Percentiles rank a stretch among this genome's conserved stretches.
Evolutionary conservation across 495 filamentous ascomycete species (phyloP).

Genomic region (Polyplosphaeria fusca): DNA sequence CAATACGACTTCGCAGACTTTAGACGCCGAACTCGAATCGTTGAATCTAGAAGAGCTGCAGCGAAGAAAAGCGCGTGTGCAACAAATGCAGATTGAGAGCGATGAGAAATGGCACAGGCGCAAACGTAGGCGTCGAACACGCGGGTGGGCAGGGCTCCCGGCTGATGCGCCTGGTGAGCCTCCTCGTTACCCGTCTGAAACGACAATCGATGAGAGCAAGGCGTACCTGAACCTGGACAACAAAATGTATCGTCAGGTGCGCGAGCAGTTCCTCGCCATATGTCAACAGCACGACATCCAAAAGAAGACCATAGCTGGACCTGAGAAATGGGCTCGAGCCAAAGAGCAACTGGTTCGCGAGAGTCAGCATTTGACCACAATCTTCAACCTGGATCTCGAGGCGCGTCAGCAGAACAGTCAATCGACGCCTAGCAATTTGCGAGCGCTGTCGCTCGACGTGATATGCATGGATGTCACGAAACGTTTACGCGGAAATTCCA

Average conservation of each 20-base stretch:
- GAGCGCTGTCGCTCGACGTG: conserved; percentile 66
- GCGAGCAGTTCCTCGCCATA: conserved; percentile 66
- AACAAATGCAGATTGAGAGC: conserved; percentile 58
- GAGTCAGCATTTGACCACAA: conserved; percentile 60
- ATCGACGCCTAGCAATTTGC: conserved; percentile 47
- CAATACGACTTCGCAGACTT: too few species aligned
- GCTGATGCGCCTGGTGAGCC: conserved; percentile 67
- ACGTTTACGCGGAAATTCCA: conserved; percentile 61
- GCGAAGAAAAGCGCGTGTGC: conserved; percentile 35
- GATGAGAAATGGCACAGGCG: conserved; percentile 60
- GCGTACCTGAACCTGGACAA: conserved; percentile 63
- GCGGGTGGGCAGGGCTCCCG: conserved; percentile 67
- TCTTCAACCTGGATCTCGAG: conserved; percentile 56
- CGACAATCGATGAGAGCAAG: conserved; percentile 76
- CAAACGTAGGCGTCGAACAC: conserved; percentile 70
- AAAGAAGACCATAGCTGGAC: conserved; percentile 70
- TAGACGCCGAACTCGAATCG: too few species aligned
- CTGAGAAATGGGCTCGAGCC: conserved; percentile 68
- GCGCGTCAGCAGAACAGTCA: conserved; percentile 35
- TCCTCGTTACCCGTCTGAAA: conserved; percentile 77
- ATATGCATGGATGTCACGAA: conserved; percentile 82
- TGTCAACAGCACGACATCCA: conserved; percentile 62
- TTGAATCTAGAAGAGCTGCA: conserved; percentile 36
- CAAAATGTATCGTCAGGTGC: conserved; percentile 57
- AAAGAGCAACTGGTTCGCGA: conserved; percentile 67